Evolutionary conservation across 108 stramenopile genomes (phyloP).

Genomic region (Aurantiochytrium sp.): DNA sequence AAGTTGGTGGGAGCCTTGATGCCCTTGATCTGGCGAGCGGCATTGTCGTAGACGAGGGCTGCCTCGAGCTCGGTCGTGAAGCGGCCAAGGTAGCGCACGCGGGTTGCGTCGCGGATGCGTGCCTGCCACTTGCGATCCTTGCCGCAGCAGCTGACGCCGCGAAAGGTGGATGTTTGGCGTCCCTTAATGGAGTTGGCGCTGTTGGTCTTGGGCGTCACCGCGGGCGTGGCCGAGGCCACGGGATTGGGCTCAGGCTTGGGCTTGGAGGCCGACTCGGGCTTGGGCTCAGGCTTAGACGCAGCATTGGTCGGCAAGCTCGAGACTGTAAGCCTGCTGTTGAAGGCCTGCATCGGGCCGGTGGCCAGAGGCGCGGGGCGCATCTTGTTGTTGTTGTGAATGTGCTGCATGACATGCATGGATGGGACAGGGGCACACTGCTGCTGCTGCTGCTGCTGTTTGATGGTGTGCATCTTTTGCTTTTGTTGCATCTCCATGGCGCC

Average conservation of each 20-base stretch:
- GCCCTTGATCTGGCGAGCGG: constrained; percentile 11
- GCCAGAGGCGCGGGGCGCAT: background rate
- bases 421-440: background rate
- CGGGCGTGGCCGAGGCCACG: background rate
- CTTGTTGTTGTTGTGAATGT: background rate
- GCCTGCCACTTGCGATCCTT: constrained; percentile 22
- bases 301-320: too few species aligned
- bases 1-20: background rate
- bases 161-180: background rate
- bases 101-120: background rate
- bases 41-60: background rate
- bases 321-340: background rate
- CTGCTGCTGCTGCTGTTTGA: background rate
- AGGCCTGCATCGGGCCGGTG: background rate
- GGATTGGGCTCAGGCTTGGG: background rate
- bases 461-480: background rate
- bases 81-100: constrained; percentile 11
- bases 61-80: constrained; percentile 13
- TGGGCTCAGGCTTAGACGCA: too few species aligned
- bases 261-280: too few species aligned
- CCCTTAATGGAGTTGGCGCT: background rate
- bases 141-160: constrained; percentile 11
- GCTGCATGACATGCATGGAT: background rate
- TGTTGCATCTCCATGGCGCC: background rate
- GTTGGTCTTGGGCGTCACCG: background rate